A percentile compares a stretch with the other conserved stretches of the same genome.
These are phyloP conservation scores for Didymella lethalis DNA, from an alignment of 2,329 filamentous ascomycete species.

Conservation along the genomic window DNA sequence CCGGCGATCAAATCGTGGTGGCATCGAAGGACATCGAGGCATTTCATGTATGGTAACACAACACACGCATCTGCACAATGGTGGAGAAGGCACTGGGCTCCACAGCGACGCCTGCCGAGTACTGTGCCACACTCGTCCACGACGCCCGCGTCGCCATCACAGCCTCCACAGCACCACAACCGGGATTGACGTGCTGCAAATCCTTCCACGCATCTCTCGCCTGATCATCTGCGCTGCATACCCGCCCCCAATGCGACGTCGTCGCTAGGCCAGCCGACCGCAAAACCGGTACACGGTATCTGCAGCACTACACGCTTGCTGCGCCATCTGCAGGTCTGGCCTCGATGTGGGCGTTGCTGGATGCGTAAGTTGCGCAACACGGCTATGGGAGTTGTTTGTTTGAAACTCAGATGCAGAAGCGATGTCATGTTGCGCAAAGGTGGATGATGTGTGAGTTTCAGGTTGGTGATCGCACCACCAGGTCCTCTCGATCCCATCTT, in stretches of 20 bases:
- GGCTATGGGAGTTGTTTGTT: conserved; percentile 3
- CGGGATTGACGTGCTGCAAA: conserved; percentile 15
- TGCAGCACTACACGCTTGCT: conserved; percentile 13
- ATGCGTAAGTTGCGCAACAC: neutral
- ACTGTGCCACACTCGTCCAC: conserved; percentile 24
- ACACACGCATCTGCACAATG: neutral
- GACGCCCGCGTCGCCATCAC: conserved; percentile 4
- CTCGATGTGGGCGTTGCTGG: conserved; percentile 6
- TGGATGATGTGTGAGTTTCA: conserved; percentile 4
- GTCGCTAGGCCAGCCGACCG: conserved; percentile 19
- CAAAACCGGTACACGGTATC: conserved; percentile 20
- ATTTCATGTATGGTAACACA: neutral
- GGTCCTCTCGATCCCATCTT: neutral
- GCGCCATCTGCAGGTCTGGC: conserved; percentile 7
- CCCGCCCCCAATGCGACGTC: conserved; percentile 14
- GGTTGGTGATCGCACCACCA: conserved; percentile 9
- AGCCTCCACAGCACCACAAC: conserved; percentile 14
- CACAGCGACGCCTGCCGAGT: conserved; percentile 9
- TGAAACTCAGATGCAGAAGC: conserved; percentile 16
- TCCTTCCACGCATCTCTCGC: conserved; percentile 4
- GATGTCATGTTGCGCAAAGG: conserved; percentile 16
- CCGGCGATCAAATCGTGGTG: conserved; percentile 4
- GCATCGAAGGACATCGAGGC: conserved; percentile 2
- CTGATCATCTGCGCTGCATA: conserved; percentile 11
- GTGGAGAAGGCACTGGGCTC: neutral